Evolutionary conservation across 2,329 filamentous ascomycete genomes (phyloP).

Genomic region (Xylariaceae sp.): DNA sequence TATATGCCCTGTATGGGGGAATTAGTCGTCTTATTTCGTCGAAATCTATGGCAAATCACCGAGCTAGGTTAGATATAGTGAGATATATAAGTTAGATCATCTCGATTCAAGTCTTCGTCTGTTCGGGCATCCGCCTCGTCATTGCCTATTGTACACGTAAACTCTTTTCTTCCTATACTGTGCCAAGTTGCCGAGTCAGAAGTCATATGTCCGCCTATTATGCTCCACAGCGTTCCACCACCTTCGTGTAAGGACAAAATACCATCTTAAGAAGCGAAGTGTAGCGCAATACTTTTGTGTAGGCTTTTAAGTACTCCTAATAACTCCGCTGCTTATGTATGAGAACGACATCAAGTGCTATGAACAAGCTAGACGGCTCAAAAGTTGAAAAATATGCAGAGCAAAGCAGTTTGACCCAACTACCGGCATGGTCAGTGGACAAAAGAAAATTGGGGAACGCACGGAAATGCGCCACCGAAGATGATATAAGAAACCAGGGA

Average conservation of each 20-base stretch:
- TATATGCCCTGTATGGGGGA: too few relatives aligned
- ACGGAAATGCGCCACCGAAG: background rate
- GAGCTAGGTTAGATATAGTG: too few relatives aligned
- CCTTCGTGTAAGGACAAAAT: conserved; percentile 6
- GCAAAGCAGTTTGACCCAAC: background rate
- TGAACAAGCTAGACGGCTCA: conserved; percentile 19
- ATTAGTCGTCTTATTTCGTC: too few relatives aligned
- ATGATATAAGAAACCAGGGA: background rate
- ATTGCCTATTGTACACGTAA: too few relatives aligned
- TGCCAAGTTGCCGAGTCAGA: too few relatives aligned
- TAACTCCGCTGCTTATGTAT: conserved; percentile 22
- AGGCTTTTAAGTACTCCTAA: conserved; percentile 11
- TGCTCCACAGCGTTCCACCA: background rate
- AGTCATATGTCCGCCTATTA: too few relatives aligned
- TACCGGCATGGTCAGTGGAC: background rate
- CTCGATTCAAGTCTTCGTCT: too few relatives aligned
- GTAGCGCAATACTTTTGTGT: conserved; percentile 12
- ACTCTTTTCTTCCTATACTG: too few relatives aligned
- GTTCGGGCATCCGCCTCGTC: too few relatives aligned
- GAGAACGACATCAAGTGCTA: conserved; percentile 22
- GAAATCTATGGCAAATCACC: too few relatives aligned
- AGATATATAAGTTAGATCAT: too few relatives aligned
- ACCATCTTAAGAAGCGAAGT: conserved; percentile 6
- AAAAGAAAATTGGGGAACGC: conserved; percentile 6
- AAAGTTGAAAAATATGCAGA: conserved; percentile 5